Evolutionary conservation across 2,329 filamentous ascomycete species (phyloP), one percentile per base, ranked within the genome.

Genomic region (Oidium heveae): DNA sequence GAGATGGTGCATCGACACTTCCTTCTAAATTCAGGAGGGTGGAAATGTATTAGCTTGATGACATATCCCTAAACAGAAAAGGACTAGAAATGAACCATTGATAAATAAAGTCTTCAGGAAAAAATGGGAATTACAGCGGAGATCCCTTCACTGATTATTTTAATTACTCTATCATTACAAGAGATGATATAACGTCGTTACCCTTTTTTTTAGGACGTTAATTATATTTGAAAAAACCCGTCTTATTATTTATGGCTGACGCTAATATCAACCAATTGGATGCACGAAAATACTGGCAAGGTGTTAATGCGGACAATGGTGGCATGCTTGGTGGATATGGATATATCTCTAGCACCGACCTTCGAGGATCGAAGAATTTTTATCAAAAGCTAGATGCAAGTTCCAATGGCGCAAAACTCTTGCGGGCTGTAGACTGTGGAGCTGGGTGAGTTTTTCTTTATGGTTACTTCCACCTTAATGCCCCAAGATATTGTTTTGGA

Each of bases 271-370:
- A 64, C 53, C 63, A 65, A 50, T 55, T 60, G 44, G 56, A 63
- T 56, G 59, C 62, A 4, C 57, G 56, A 20, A 55, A 60, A 13
- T 75, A 78, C 67, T 78, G 74, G 74, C 69, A 70, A 57, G 62
- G 63, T 39, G 70, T 74, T 56, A 67, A 71, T 39, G 68, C 74
- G 12, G 72, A 74, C 57, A 72, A 76, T 58, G 74, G 82, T 61
- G 85, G 86, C 63, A 88, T 91, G 81, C 80, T 94, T 1, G 87
- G 86, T 57, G 84, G 74, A 56, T 88, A 67, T 70, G 76, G 76
- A 1, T 73, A 79, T 65, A 74, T 84, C 63, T 82, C 78, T 36
- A 74, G 77, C 57, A 74, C 83, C 57, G 85, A 88, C 65, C 71
- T 89, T 8, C 77, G 80, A 61, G 81, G 80, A 44, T 84, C 79